phyloP scores from a whole-genome alignment of 2,329 filamentous ascomycete species.

The Sporothrix brunneoviolacea region DNA sequence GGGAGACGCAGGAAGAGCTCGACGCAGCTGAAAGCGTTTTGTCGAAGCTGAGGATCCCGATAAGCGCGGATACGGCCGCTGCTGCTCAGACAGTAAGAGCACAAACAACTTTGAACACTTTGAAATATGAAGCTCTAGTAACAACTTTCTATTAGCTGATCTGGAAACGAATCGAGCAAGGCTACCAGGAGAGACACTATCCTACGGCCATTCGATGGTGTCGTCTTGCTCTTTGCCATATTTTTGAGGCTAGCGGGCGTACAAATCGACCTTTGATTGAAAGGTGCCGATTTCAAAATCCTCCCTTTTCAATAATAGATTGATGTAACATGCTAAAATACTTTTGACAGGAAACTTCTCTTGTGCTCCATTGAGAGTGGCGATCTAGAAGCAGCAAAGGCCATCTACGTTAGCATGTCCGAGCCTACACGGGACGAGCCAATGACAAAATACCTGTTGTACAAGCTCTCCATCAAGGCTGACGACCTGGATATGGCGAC shows the following conservation, averaged over 20 bases:
- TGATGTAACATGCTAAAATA: not conserved
- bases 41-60: slow-evolving; percentile 35
- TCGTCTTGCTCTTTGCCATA: slow-evolving; percentile 54
- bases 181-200: slow-evolving; percentile 46
- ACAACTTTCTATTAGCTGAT: slow-evolving; percentile 50
- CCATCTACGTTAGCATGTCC: slow-evolving; percentile 54
- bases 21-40: slow-evolving; percentile 31
- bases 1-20: slow-evolving; percentile 28
- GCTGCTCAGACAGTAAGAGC: slow-evolving; percentile 58
- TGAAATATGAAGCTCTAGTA: not conserved
- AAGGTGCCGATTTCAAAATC: slow-evolving; percentile 38
- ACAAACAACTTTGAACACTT: not conserved
- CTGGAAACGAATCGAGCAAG: slow-evolving; percentile 69
- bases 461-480: slow-evolving; percentile 59
- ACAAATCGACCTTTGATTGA: slow-evolving; percentile 62
- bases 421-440: slow-evolving; percentile 51
- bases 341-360: slow-evolving; percentile 58
- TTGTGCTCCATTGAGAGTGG: slow-evolving; percentile 58
- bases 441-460: slow-evolving; percentile 67
- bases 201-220: slow-evolving; percentile 64
- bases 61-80: slow-evolving; percentile 57
- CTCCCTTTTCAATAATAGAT: not conserved
- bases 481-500: slow-evolving; percentile 52
- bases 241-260: slow-evolving; percentile 61
- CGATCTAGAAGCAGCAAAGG: slow-evolving; percentile 46